Percentiles rank a stretch among this genome's conserved stretches.
phyloP scores from a whole-genome alignment of 2,329 filamentous ascomycete species.

The Corynespora cassiicola region DNA sequence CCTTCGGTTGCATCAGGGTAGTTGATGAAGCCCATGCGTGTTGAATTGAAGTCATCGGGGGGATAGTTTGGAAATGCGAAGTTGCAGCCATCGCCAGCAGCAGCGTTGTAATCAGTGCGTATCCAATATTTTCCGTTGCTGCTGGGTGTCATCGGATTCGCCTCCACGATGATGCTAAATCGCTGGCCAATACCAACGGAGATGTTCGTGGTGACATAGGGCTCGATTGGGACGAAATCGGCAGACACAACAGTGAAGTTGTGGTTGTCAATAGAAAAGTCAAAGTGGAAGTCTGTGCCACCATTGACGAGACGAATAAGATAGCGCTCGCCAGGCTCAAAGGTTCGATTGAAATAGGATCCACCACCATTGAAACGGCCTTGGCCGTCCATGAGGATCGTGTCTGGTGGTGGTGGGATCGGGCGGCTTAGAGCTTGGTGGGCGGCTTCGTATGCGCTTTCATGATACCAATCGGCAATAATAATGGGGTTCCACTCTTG shows the following conservation, averaged over 20 bases:
- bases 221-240: constrained; percentile 42
- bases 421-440: constrained; percentile 8
- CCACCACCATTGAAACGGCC: constrained; percentile 14
- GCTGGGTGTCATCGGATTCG: constrained; percentile 40
- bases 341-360: constrained; percentile 20
- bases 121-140: constrained; percentile 51
- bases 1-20: constrained; percentile 15
- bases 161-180: constrained; percentile 51
- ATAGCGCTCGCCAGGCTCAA: constrained; percentile 35
- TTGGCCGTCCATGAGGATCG: constrained; percentile 20
- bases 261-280: constrained; percentile 47
- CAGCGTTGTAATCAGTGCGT: constrained; percentile 33
- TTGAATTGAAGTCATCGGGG: constrained; percentile 3
- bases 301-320: constrained; percentile 28
- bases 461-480: constrained; percentile 27
- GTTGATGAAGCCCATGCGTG: constrained; percentile 24
- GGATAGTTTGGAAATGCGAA: constrained; percentile 4
- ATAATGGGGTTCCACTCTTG: constrained; percentile 24
- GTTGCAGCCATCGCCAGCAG: constrained; percentile 10
- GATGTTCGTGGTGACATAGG: constrained; percentile 41
- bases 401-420: constrained; percentile 11
- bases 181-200: constrained; percentile 50
- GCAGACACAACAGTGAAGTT: constrained; percentile 42
- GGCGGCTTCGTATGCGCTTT: constrained; percentile 17
- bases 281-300: constrained; percentile 22